A percentile compares a stretch with the other conserved stretches of the same genome.
phyloP scores from a whole-genome alignment of 1,139 yeast genomes.

The Geotrichum europaeum region DNA sequence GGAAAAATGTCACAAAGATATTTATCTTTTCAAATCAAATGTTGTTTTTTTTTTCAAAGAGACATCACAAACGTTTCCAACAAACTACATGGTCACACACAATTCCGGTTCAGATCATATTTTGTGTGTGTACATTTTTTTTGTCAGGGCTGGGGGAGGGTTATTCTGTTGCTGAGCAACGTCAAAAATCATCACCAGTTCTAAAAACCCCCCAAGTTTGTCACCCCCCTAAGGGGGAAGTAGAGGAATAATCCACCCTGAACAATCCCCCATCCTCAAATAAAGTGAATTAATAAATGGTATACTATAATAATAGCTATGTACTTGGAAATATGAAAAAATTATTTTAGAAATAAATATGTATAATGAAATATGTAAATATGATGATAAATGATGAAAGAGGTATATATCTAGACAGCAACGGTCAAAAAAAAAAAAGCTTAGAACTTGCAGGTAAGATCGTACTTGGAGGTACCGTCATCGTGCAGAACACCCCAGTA shows the following conservation, averaged over 20 bases:
- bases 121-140: too few species aligned
- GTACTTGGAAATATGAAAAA: background rate
- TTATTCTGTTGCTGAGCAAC: too few species aligned
- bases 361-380: background rate
- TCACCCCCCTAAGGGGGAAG: too few species aligned
- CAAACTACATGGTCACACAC: too few species aligned
- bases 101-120: too few species aligned
- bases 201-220: too few species aligned
- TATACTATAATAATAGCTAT: background rate
- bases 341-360: background rate
- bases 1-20: background rate
- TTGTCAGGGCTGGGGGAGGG: too few species aligned
- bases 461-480: conserved; percentile 38
- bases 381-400: background rate
- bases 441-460: conserved; percentile 21
- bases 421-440: background rate
- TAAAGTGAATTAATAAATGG: background rate
- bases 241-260: too few species aligned
- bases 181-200: too few species aligned
- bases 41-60: background rate
- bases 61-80: too few species aligned
- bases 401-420: background rate
- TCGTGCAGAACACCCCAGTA: conserved; percentile 86
- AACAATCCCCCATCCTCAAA: too few species aligned
- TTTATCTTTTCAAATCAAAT: background rate